Evolutionary conservation across 2,329 filamentous ascomycete species (phyloP).

Genomic region (Pseudogymnoascus pannorum): DNA sequence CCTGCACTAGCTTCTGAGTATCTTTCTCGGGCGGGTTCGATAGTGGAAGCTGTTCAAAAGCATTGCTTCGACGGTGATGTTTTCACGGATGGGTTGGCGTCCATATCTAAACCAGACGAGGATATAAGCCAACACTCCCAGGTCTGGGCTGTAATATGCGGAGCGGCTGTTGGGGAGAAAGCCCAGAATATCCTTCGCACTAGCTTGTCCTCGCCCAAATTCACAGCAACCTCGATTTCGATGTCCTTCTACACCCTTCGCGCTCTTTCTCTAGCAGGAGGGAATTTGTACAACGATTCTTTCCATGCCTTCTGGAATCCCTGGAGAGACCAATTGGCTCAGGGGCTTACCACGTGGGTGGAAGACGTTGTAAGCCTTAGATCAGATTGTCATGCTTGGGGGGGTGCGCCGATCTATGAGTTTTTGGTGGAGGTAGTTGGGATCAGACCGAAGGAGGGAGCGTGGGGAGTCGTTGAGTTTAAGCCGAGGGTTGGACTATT

Average conservation of each 20-base stretch:
- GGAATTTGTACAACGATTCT: conserved; percentile 28
- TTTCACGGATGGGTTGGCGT: no score
- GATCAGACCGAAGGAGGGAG: conserved; percentile 11
- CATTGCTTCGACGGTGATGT: no score
- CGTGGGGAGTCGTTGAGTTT: not conserved
- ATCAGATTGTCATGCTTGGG: conserved; percentile 39
- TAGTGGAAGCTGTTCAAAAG: no score
- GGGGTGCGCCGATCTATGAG: conserved; percentile 36
- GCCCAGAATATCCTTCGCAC: no score
- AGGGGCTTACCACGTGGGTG: conserved; percentile 36
- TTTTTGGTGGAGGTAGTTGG: conserved; percentile 32
- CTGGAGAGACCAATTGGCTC: conserved; percentile 32
- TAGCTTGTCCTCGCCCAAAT: no score
- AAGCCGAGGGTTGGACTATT: not conserved
- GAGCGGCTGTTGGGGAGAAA: no score
- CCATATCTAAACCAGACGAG: no score
- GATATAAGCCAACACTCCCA: no score
- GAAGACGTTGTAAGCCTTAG: conserved; percentile 36
- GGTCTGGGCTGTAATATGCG: no score
- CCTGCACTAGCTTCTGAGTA: no score
- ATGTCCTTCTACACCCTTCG: conserved; percentile 37
- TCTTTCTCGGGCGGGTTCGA: no score
- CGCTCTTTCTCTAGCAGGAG: conserved; percentile 30
- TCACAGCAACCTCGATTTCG: conserved; percentile 32
- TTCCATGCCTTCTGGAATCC: conserved; percentile 31